Evolutionary conservation across 2,329 filamentous ascomycete genomes (phyloP).

Genomic region (Fonsecaea monophora): DNA sequence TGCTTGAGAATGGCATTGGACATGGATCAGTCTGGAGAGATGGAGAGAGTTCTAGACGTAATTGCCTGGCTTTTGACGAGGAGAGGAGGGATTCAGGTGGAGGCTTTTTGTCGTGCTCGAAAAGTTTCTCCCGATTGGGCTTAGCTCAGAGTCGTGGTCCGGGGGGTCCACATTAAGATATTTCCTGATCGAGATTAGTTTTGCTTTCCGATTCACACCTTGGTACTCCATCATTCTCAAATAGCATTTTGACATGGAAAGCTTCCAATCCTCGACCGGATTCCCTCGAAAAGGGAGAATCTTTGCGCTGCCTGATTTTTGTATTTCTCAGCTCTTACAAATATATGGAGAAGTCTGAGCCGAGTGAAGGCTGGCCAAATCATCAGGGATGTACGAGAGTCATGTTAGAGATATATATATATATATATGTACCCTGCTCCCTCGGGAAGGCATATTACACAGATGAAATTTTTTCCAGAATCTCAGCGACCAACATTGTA

Average conservation of each 20-base stretch:
- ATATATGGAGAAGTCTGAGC: neutral
- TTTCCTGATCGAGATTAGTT: neutral
- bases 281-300: neutral
- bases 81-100: neutral
- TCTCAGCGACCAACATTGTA: no score
- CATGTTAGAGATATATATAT: neutral
- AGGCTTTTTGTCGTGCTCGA: neutral
- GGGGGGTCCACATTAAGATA: neutral
- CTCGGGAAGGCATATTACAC: no score
- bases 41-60: neutral
- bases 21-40: neutral
- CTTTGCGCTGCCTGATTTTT: neutral
- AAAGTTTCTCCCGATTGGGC: neutral
- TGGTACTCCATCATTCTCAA: neutral
- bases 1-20: slow-evolving; percentile 29
- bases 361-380: neutral
- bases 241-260: neutral
- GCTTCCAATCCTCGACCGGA: neutral
- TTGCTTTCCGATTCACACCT: neutral
- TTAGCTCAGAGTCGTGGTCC: neutral
- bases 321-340: slow-evolving; percentile 13
- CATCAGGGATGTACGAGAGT: neutral
- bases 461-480: no score
- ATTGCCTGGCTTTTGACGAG: neutral
- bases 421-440: no score